A percentile compares a stretch with the other conserved stretches of the same genome.
Evolutionary conservation across 495 filamentous ascomycete genomes (phyloP).

Genomic region (Pseudoneurospora amorphoporcata): DNA sequence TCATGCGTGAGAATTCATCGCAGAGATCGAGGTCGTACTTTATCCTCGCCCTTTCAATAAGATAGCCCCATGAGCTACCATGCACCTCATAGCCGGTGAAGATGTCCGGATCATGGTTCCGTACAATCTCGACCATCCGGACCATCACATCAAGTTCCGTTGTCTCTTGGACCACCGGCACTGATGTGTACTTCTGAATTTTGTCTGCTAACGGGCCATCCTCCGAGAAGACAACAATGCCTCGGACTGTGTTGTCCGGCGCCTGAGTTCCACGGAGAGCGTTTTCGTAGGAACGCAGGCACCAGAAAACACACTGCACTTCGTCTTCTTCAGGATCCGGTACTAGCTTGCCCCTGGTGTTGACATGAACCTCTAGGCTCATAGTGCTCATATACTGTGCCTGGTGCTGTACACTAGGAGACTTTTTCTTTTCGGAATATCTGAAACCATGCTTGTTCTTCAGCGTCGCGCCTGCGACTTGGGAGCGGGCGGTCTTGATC

Average conservation of each 20-base stretch:
- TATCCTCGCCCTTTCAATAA: constrained; percentile 77
- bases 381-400: constrained; percentile 93
- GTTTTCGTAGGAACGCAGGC: constrained; percentile 61
- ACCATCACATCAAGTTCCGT: constrained; percentile 79
- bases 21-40: constrained; percentile 86
- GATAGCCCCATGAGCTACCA: constrained; percentile 84
- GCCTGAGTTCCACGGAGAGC: constrained; percentile 10
- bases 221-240: constrained; percentile 56
- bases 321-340: constrained; percentile 88
- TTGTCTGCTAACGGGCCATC: constrained; percentile 42
- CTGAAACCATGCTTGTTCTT: constrained; percentile 76
- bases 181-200: constrained; percentile 33
- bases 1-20: constrained; percentile 84
- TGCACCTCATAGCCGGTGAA: constrained; percentile 95
- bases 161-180: constrained; percentile 61
- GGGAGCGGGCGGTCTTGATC: constrained; percentile 48
- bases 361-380: constrained; percentile 93
- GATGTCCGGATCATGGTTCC: constrained; percentile 79
- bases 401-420: constrained; percentile 72
- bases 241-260: constrained; percentile 36
- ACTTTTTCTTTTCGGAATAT: constrained; percentile 68
- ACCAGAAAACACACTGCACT: constrained; percentile 87
- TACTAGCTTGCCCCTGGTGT: constrained; percentile 66
- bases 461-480: constrained; percentile 86
- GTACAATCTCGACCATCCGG: constrained; percentile 75